Conservation (phyloP, 495 filamentous ascomycete species). For the Penicillium pulvis region DNA sequence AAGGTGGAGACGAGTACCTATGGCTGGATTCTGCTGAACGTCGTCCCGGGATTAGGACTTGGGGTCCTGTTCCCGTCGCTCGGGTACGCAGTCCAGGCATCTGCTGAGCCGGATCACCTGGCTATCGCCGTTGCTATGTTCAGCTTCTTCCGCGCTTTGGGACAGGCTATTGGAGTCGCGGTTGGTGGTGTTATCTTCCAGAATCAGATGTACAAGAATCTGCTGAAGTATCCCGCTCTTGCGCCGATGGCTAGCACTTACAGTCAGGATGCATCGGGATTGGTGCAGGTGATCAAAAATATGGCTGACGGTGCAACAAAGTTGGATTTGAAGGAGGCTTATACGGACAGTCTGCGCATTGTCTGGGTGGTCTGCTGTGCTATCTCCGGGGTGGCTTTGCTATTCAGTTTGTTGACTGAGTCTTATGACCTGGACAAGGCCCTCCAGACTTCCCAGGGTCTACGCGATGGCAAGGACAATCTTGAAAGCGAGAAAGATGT, state of each 20-base stretch:
- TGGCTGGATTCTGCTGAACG: conserved; percentile 50
- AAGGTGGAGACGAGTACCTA: conserved; percentile 42
- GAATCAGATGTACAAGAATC: conserved; percentile 54
- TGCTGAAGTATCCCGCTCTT: conserved; percentile 45
- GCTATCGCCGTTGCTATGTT: conserved; percentile 56
- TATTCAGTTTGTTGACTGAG: conserved; percentile 52
- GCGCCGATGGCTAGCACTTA: conserved; percentile 48
- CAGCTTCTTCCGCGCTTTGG: conserved; percentile 57
- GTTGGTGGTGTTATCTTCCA: conserved; percentile 63
- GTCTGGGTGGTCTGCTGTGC: conserved; percentile 61
- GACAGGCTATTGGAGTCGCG: conserved; percentile 57
- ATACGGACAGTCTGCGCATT: conserved; percentile 56
- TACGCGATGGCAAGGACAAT: conserved; percentile 16
- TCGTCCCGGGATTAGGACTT: conserved; percentile 50
- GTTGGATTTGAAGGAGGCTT: conserved; percentile 51
- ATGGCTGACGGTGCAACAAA: conserved; percentile 50
- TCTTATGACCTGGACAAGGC: conserved; percentile 57
- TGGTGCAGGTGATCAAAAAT: conserved; percentile 59
- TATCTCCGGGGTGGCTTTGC: conserved; percentile 49
- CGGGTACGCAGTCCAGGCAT: conserved; percentile 52
- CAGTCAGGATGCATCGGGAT: conserved; percentile 57
- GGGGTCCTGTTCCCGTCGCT: conserved; percentile 53
- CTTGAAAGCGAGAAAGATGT: conserved; percentile 19
- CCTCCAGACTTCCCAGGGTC: conserved; percentile 36
- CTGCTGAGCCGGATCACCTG: conserved; percentile 41